Conservation (phyloP, 805 yeast species). For the Starmerella stigmatis region DNA sequence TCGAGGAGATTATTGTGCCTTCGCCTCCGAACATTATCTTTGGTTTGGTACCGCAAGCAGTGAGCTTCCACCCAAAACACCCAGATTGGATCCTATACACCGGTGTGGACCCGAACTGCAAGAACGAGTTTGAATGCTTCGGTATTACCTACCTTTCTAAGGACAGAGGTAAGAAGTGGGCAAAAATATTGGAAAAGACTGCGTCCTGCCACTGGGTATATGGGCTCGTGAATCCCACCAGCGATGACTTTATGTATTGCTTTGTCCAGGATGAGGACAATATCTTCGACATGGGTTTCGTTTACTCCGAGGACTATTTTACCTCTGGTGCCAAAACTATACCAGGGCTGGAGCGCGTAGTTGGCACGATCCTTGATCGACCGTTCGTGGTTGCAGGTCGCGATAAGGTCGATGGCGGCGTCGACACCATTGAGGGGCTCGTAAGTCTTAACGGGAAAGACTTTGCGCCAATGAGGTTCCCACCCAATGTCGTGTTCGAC, state of each 20-base stretch:
- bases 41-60: conserved; percentile 27
- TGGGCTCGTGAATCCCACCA: conserved; percentile 37
- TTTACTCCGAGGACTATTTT: conserved; percentile 43
- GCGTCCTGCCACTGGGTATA: conserved; percentile 60
- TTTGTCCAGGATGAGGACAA: conserved; percentile 26
- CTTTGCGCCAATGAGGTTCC: conserved; percentile 74
- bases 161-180: conserved; percentile 59
- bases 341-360: conserved; percentile 45
- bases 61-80: conserved; percentile 54
- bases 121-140: conserved; percentile 40
- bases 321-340: conserved; percentile 33
- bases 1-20: conserved; percentile 42
- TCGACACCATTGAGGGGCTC: conserved; percentile 52
- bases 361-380: conserved; percentile 65
- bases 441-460: conserved; percentile 68
- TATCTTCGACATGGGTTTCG: conserved; percentile 22
- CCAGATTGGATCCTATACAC: conserved; percentile 55
- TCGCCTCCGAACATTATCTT: conserved; percentile 35
- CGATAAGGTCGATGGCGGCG: conserved; percentile 33
- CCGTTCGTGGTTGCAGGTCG: conserved; percentile 63
- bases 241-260: conserved; percentile 56
- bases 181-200: conserved; percentile 43
- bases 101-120: conserved; percentile 46
- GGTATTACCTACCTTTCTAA: conserved; percentile 50
- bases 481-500: conserved; percentile 50